phyloP scores from a whole-genome alignment of 2,329 filamentous ascomycete genomes.

The Alternaria gaisen region DNA sequence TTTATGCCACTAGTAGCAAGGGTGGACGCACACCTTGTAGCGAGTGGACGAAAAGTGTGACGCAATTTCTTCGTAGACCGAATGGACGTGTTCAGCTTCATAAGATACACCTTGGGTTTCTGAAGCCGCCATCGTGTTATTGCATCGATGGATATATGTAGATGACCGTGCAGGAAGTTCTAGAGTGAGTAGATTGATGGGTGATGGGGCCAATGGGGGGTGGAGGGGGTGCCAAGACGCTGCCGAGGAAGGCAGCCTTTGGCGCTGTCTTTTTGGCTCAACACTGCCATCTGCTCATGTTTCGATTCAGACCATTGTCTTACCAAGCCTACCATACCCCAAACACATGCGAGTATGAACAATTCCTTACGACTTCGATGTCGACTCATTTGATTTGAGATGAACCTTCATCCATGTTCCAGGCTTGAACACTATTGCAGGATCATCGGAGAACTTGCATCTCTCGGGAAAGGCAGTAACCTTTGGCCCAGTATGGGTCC shows the following conservation, averaged over 20 bases:
- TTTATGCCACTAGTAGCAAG: not conserved
- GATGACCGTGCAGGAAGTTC: not conserved
- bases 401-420: no score
- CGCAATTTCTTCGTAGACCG: conserved; percentile 88
- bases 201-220: conserved; percentile 16
- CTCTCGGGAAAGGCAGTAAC: no score
- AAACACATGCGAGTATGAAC: not conserved
- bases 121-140: conserved; percentile 25
- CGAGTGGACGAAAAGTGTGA: conserved; percentile 83
- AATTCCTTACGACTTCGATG: no score
- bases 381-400: no score
- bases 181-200: not conserved
- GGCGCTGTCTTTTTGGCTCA: not conserved
- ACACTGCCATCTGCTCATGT: not conserved
- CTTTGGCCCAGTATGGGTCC: no score
- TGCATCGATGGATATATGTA: not conserved
- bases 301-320: not conserved
- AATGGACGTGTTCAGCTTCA: conserved; percentile 87
- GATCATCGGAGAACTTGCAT: no score
- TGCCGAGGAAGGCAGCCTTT: not conserved
- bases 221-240: conserved; percentile 15
- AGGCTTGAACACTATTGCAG: no score
- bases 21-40: conserved; percentile 65
- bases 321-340: not conserved
- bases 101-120: conserved; percentile 64